Evolutionary conservation across 495 filamentous ascomycete genomes (phyloP).

Genomic region (Hypomontagnella monticulosa): DNA sequence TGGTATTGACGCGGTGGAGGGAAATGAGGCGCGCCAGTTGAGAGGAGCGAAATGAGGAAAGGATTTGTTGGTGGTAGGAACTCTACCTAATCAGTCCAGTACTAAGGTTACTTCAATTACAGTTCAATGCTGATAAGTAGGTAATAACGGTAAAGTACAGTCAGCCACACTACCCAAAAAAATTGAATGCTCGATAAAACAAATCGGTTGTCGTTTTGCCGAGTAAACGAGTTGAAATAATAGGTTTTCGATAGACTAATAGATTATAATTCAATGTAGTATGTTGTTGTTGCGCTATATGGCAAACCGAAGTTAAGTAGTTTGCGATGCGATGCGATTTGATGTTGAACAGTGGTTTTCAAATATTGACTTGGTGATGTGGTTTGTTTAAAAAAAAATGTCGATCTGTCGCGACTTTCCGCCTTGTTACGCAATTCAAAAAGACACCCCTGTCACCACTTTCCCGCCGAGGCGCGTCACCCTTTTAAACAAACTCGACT

Average conservation of each 20-base stretch:
- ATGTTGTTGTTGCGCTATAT: not conserved
- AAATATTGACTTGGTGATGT: conserved; percentile 45
- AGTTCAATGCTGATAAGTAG: no score
- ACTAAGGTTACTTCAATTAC: not conserved
- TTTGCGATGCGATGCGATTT: conserved; percentile 16
- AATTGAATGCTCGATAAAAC: no score
- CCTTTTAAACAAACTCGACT: conserved; percentile 9
- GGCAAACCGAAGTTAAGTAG: no score
- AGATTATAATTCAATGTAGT: not conserved
- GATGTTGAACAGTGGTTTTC: conserved; percentile 24
- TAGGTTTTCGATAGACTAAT: no score
- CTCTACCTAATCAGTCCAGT: no score
- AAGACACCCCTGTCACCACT: conserved; percentile 34
- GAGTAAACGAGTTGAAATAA: no score
- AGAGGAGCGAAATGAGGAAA: not conserved
- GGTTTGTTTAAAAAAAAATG: conserved; percentile 42
- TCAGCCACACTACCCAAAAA: no score
- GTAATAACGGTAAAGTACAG: not conserved
- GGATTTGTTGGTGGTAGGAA: not conserved
- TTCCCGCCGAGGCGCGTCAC: conserved; percentile 35
- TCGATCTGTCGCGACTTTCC: conserved; percentile 41
- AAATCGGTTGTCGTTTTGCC: no score
- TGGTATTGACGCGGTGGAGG: conserved; percentile 37
- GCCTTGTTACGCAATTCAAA: conserved; percentile 39
- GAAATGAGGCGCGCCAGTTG: conserved; percentile 31